Conservation (phyloP, 352 stramenopile genomes). For the Globisporangium alternatum region DNA sequence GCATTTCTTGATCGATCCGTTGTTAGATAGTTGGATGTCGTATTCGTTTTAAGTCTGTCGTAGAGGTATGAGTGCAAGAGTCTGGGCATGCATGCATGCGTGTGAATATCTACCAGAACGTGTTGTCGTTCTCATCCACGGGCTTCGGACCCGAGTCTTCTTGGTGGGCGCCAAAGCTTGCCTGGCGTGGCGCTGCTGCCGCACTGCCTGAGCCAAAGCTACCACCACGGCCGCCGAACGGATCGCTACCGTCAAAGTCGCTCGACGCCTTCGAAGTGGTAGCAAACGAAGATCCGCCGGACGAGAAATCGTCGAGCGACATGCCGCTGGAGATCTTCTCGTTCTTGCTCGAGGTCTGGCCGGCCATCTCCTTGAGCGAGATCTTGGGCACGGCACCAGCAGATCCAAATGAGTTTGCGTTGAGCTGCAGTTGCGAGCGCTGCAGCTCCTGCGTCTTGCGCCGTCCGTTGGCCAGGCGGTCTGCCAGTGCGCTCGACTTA, state of each 20-base stretch:
- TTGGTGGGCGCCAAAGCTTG: neutral
- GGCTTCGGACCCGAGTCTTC: neutral
- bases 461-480: slow-evolving; percentile 55
- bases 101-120: slow-evolving; percentile 16
- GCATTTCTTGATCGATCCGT: too few relatives aligned
- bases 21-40: neutral
- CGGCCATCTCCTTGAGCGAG: slow-evolving; percentile 57
- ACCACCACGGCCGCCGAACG: slow-evolving; percentile 12
- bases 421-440: slow-evolving; percentile 57
- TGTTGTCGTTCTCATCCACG: slow-evolving; percentile 26
- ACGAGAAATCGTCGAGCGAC: slow-evolving; percentile 54
- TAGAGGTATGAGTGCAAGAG: neutral
- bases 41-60: neutral
- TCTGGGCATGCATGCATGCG: neutral
- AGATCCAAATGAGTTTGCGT: slow-evolving; percentile 46
- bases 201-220: slow-evolving; percentile 14
- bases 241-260: slow-evolving; percentile 19
- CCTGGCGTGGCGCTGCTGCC: slow-evolving; percentile 9
- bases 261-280: neutral
- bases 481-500: slow-evolving; percentile 64
- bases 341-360: slow-evolving; percentile 3
- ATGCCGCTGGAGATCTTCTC: slow-evolving; percentile 4
- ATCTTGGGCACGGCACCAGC: slow-evolving; percentile 32
- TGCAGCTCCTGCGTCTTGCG: slow-evolving; percentile 72
- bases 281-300: slow-evolving; percentile 18